Evolutionary conservation across 331 rosid species (phyloP), one percentile per base, ranked within the genome.

Genomic region (Cucumis variabilis): DNA sequence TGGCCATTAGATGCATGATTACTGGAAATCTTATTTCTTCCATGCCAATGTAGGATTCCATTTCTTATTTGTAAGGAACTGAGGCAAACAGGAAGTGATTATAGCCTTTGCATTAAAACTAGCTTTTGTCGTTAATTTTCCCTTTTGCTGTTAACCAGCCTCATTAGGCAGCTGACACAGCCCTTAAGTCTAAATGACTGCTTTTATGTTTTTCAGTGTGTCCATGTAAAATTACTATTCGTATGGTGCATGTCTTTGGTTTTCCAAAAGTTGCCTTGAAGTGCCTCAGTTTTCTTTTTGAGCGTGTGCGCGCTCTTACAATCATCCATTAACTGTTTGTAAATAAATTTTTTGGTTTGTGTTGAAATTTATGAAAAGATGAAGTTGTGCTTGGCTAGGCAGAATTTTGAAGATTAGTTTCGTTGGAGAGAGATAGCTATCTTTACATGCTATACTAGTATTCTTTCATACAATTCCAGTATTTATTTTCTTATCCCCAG

Each of bases 21-120:
- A 80, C 84, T 79, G 68, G 46, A 79, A 79, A 79, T 23, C 68
- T 51, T 79, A 80, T 28, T 44, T 25, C 69, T 80, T 15, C 48
- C 69, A 53, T 51, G 66, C 37, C 33, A 33, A 55, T 55, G 27
- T 55, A 27, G 85, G 67, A 55, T 55, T 28, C n/a, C 46, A 11
- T 55, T 80, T 53, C 30, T 44, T 55, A 80, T 80, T 55, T 80
- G 50, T 53, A 80, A 55, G 50, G 25, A 55, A 20, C 50, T 10
- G 69, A 58, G 85, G 27, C 67, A 80, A 80, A 53, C 65, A 27
- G 84, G 48, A 79, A 51, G 10, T 9, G 10, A 25, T 17, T 58
- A 51, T 80, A 28, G 17, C 46, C 27, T 55, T 80, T 16, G 53
- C 67, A 78, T 78, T 15, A 12, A 80, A 20, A 27, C 67, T 80